phyloP scores from a whole-genome alignment of 257 asterid species.

The Lavandula angustifolia region DNA sequence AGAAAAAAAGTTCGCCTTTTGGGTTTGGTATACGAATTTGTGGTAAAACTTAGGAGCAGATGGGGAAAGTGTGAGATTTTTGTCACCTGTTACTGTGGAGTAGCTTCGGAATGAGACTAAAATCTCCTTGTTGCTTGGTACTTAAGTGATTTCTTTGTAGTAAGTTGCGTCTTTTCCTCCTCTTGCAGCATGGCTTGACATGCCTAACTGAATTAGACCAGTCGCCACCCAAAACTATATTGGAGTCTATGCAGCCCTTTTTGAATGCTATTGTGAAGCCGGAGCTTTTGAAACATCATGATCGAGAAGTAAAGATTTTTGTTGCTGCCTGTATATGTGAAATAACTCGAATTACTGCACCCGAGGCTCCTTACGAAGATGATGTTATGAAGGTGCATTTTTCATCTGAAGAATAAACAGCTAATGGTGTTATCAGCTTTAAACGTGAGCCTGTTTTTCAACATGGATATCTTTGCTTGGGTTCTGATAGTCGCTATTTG shows the following conservation, averaged over 20 bases:
- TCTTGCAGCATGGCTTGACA: constrained; percentile 84
- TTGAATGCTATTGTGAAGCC: constrained; percentile 74
- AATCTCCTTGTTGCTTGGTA: constrained; percentile 24
- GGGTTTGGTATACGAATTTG: constrained; percentile 8
- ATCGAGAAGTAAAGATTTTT: constrained; percentile 84
- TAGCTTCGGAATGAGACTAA: constrained; percentile 14
- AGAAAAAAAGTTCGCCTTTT: constrained; percentile 1
- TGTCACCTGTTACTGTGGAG: constrained; percentile 9
- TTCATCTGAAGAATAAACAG: constrained; percentile 23
- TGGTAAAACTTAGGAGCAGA: constrained; percentile 4
- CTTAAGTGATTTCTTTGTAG: constrained; percentile 25
- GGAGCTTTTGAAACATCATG: constrained; percentile 90
- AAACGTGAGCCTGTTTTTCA: constrained; percentile 19
- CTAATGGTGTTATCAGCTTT: constrained; percentile 26
- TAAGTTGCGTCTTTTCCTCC: constrained; percentile 17
- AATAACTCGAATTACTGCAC: constrained; percentile 96
- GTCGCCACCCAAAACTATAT: constrained; percentile 69
- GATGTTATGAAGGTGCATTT: constrained; percentile 73
- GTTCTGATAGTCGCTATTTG: constrained; percentile 34
- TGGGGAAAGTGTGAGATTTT: constrained; percentile 10
- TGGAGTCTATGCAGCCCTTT: constrained; percentile 86
- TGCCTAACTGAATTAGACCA: constrained; percentile 89
- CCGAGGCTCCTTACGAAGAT: constrained; percentile 90
- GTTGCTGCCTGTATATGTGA: constrained; percentile 96
- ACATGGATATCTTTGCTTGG: constrained; percentile 19